These are phyloP conservation scores for Ogataea glucozyma DNA, from an alignment of 805 yeast species.

Conservation along the genomic window DNA sequence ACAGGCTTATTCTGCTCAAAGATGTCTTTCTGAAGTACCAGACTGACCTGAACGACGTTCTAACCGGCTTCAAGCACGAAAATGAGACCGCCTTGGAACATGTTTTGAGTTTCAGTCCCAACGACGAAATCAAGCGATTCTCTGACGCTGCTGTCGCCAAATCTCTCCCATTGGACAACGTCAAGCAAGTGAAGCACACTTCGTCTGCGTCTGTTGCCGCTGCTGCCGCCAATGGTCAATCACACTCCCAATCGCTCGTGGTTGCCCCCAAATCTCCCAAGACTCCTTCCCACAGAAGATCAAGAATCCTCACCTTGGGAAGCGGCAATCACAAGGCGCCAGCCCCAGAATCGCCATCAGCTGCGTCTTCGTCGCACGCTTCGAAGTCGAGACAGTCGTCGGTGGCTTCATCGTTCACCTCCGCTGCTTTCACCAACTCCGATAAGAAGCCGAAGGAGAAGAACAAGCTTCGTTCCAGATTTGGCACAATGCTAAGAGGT, in stretches of 20 bases:
- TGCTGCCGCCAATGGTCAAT: constrained; percentile 12
- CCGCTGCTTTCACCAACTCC: constrained; percentile 10
- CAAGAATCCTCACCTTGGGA: constrained; percentile 15
- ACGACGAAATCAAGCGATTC: constrained; percentile 58
- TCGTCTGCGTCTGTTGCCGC: constrained; percentile 1
- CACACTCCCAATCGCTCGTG: constrained; percentile 21
- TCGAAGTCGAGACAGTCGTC: constrained; percentile 19
- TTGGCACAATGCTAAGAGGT: constrained; percentile 66
- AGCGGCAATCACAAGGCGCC: constrained; percentile 11
- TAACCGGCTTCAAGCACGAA: constrained; percentile 44
- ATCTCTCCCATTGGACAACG: constrained; percentile 30
- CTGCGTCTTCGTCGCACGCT: constrained; percentile 8
- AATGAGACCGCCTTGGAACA: constrained; percentile 69
- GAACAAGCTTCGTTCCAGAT: constrained; percentile 58
- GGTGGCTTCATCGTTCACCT: constrained; percentile 12
- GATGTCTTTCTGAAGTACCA: constrained; percentile 66
- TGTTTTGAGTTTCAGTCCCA: constrained; percentile 62
- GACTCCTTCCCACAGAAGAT: constrained; percentile 11
- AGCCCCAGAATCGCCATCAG: neutral
- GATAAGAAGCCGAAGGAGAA: constrained; percentile 31
- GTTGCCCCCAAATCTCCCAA: constrained; percentile 16
- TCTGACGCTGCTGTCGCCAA: constrained; percentile 40
- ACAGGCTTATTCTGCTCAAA: constrained; percentile 61
- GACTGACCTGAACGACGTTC: constrained; percentile 56
- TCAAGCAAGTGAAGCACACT: constrained; percentile 15